These are phyloP conservation scores for Alloteropsis semialata DNA, from an alignment of 176 grass and related monocot species.

Conservation along the genomic window DNA sequence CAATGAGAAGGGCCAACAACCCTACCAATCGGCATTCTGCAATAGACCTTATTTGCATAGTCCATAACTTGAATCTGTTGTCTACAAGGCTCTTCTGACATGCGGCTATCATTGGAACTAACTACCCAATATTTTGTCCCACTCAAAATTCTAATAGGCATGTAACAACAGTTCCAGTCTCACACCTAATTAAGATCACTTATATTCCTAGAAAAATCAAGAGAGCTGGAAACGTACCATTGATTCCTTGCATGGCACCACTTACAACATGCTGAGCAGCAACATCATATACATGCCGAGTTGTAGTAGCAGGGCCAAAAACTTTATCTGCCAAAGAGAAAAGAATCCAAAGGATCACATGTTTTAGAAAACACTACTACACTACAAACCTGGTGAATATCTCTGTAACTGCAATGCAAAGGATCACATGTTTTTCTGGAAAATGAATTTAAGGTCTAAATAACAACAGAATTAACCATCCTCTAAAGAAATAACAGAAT, in stretches of 20 bases:
- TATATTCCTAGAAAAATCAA: constrained; percentile 9
- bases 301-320: constrained; percentile 95
- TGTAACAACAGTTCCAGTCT: constrained; percentile 16
- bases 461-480: not conserved
- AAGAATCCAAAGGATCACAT: not conserved
- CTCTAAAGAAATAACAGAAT: not conserved
- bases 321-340: constrained; percentile 75
- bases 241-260: constrained; percentile 99
- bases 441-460: not conserved
- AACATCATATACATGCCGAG: constrained; percentile 88
- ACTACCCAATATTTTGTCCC: not conserved
- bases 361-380: constrained; percentile 4
- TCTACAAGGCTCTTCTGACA: not conserved
- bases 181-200: constrained; percentile 1
- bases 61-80: not conserved
- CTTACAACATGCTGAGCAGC: constrained; percentile 92
- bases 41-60: not conserved
- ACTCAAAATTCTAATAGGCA: not conserved
- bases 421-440: not conserved
- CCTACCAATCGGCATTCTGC: not conserved
- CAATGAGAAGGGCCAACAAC: not conserved
- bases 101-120: not conserved
- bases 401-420: not conserved
- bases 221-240: constrained; percentile 54
- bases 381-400: not conserved